Evolutionary conservation across 2,329 filamentous ascomycete genomes (phyloP), one percentile per base, ranked within the genome.

Genomic region (Apiospora rasikravindrae): DNA sequence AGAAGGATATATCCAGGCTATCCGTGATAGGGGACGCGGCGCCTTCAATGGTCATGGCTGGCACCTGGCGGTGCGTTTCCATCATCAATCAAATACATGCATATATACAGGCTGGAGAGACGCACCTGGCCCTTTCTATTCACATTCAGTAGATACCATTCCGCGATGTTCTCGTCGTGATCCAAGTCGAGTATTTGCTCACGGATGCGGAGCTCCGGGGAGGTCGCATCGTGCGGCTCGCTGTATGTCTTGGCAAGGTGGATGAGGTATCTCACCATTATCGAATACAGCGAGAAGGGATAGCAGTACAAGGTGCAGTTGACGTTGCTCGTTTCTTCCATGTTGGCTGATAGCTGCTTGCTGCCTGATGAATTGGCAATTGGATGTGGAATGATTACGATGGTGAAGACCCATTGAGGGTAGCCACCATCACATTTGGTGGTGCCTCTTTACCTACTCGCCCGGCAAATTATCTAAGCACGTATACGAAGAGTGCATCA

Each of bases 241-340:
- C 16, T 40, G 24, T n/a, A 45, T 19, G 3, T 29, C 66, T 68
- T 33, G 40, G 24, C 69, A 16, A 71, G 49, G 7, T 37, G 37
- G 13, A 40, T 42, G 5, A 69, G 67, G 10, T 68, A 53, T 45
- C 49, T 70, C 7, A 69, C 69, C 69, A 72, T 72, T 19, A 72
- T 72, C 1, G 71, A 72, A 42, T 72, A 72, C 14, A 72, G 64
- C 1, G 71, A 72, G 69, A 69, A 72, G 6, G 71, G 71, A 29
- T 69, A 72, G 5, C 70, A 47, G 64, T 70, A 69, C 8, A 72
- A 22, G 33, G 40, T 64, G 45, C 69, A 72, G 16, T 67, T 14
- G 45, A 24, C n/a, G 13, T 22, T 14, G 10, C 16, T 16, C 10
- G 2, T 61, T 22, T 29, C 16, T n/a, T 51, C 24, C 47, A n/a